These are phyloP conservation scores for Solanum piurae DNA, from an alignment of 257 asterid genomes.

Conservation along the genomic window DNA sequence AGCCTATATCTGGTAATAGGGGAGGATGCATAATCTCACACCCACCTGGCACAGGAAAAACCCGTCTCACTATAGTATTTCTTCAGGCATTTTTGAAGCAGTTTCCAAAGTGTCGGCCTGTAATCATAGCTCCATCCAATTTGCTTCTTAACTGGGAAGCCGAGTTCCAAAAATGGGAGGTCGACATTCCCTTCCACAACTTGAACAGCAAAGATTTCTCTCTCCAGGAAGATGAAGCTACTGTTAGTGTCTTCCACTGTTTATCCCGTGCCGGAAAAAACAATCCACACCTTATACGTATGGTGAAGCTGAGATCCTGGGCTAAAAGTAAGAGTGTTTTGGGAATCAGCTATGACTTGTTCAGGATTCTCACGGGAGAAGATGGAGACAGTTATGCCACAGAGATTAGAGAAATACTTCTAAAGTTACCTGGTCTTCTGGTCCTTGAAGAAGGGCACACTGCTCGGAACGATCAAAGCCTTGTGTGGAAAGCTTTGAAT, in stretches of 20 bases:
- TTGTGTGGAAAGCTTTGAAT: slow-evolving; percentile 40
- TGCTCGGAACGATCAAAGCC: slow-evolving; percentile 43
- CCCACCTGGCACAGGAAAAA: neutral
- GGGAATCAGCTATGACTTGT: slow-evolving; percentile 43
- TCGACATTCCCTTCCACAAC: neutral
- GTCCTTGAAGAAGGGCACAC: slow-evolving; percentile 80
- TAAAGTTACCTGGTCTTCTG: slow-evolving; percentile 42
- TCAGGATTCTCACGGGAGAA: slow-evolving; percentile 36
- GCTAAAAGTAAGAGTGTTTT: slow-evolving; percentile 25
- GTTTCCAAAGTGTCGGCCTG: neutral
- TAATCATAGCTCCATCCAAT: neutral
- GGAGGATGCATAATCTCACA: neutral
- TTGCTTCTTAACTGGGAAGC: neutral
- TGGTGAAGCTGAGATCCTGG: neutral
- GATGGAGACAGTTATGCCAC: neutral
- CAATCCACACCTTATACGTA: neutral
- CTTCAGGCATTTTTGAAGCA: neutral
- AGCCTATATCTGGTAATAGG: neutral
- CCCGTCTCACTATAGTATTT: neutral
- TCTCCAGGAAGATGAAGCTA: no score
- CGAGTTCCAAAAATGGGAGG: neutral
- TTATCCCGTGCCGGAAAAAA: neutral
- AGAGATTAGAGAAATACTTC: slow-evolving; percentile 25
- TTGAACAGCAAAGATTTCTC: neutral
- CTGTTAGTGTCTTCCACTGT: no score